phyloP scores from a whole-genome alignment of 2,329 filamentous ascomycete species.

The Neospermospora avenae region DNA sequence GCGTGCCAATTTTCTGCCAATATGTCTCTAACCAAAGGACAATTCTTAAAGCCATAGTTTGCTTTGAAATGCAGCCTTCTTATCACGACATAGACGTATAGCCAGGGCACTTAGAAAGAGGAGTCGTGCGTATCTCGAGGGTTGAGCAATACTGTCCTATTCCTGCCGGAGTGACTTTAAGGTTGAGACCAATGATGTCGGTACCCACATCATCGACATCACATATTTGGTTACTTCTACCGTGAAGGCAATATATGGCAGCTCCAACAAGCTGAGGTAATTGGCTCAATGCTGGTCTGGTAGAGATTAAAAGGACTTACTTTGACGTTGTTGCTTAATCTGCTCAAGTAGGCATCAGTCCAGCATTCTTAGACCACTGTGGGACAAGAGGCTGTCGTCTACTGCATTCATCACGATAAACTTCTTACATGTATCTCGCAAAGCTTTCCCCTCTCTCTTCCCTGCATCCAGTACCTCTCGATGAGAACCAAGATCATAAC shows the following conservation, averaged over 20 bases:
- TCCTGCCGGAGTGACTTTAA: constrained; percentile 16
- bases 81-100: constrained; percentile 17
- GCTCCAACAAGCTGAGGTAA: constrained; percentile 20
- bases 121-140: constrained; percentile 6
- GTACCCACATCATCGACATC: constrained; percentile 29
- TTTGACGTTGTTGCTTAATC: constrained; percentile 26
- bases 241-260: constrained; percentile 18
- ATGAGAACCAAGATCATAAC: constrained; percentile 30
- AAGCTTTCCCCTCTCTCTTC: neutral
- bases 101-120: constrained; percentile 18
- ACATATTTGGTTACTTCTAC: constrained; percentile 13
- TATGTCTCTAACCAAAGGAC: constrained; percentile 2
- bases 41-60: constrained; percentile 2
- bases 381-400: constrained; percentile 32
- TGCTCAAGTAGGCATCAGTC: constrained; percentile 28
- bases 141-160: constrained; percentile 8
- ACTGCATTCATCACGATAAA: constrained; percentile 34
- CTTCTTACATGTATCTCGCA: constrained; percentile 25
- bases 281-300: neutral
- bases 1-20: constrained; percentile 11
- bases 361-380: constrained; percentile 28
- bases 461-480: constrained; percentile 25
- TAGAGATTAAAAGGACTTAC: constrained; percentile 10
- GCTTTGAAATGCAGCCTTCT: neutral
- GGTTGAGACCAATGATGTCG: constrained; percentile 17